Base-by-base conservation (phyloP, 352 stramenopile genomes). In the Phytopythium sindhum region DNA sequence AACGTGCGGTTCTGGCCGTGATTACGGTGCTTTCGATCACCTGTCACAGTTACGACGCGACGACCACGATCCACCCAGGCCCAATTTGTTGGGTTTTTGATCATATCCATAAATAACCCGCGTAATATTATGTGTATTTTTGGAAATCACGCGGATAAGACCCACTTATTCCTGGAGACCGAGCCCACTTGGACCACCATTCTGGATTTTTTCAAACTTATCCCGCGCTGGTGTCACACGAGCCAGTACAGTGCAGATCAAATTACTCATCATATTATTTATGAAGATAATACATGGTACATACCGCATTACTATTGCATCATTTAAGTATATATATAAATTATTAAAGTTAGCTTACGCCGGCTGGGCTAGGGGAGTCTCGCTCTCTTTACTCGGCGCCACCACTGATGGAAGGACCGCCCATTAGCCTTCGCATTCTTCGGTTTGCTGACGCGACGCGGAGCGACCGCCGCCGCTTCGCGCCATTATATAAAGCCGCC, bases 131-230 rank as follows among this genome's bases (percentile, higher is more conserved):
- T 21, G 42, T 21, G 42, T 48, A 21, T 48, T 48, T 48, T 48
- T 48, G 42, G 7, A 48, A 48, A 45, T 8, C 15, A 3, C 3
- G 14, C 39, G 15, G 39, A 45, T 19, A 48, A 48, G 8, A 24
- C 42, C 42, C 6, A 12, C 17, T 21, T 48, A 48, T 48, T 48
- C 42, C 42, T 24, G 42, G 42, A 48, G 21, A 39, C 33, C 10
- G 33, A 10, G 7, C 33, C 33, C 33, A 10, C 21, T 21, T 26
- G 3, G 21, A 48, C 17, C 42, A 5, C 39, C 19, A 23, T 9
- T 23, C 19, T 48, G 42, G 42, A 48, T 48, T 48, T 48, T 48
- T 48, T 48, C 42, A 48, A 48, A 48, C 42, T 48, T 48, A 48
- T 48, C 42, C 42, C 42, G 42, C 42, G 42, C 4, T 9, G 42